A percentile compares a stretch with the other conserved stretches of the same genome.
These are phyloP conservation scores for Solanum chaucha DNA, from an alignment of 257 asterid genomes.

Conservation along the genomic window DNA sequence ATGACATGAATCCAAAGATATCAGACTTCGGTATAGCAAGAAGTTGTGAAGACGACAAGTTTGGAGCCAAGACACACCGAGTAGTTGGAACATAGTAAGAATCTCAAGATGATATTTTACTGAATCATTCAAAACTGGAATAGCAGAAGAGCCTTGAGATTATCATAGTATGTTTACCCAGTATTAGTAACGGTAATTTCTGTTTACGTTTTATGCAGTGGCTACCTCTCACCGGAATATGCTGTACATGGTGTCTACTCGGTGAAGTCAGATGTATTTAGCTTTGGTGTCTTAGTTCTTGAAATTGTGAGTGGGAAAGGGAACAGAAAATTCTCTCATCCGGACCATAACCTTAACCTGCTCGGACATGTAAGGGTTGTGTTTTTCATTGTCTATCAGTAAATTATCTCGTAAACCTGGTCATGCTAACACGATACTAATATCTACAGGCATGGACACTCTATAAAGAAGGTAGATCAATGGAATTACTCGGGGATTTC, in stretches of 20 bases:
- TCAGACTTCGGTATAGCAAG: too few species aligned
- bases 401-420: neutral
- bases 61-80: too few species aligned
- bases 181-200: neutral
- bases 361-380: conserved; percentile 20
- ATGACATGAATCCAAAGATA: too few species aligned
- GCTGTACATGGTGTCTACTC: conserved; percentile 23
- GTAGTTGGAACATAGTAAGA: too few species aligned
- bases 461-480: conserved; percentile 12
- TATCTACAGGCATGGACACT: conserved; percentile 20
- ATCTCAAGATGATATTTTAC: too few species aligned
- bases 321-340: conserved; percentile 13
- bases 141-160: neutral
- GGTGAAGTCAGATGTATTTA: conserved; percentile 23
- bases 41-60: too few species aligned
- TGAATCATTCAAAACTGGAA: neutral
- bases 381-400: neutral
- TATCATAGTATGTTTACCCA: neutral
- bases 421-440: neutral
- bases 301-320: conserved; percentile 17
- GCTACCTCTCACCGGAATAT: conserved; percentile 29
- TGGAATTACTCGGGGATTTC: neutral
- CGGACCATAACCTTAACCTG: conserved; percentile 16
- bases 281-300: conserved; percentile 23
- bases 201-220: conserved; percentile 5